phyloP scores from a whole-genome alignment of 441 rosid genomes.

The Pelargonium fulgidum region DNA sequence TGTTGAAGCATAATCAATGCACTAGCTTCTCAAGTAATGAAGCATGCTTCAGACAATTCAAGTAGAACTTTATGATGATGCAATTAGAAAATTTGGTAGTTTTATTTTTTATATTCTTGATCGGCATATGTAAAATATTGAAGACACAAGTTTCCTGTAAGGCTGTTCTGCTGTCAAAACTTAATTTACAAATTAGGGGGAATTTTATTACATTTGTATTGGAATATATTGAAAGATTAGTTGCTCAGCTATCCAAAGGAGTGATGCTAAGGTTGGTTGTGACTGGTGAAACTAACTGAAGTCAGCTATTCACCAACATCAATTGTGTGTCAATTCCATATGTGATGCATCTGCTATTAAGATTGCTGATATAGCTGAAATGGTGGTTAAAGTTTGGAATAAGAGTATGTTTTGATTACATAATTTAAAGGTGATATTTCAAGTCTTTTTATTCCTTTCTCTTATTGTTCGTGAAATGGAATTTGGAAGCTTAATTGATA shows the following conservation, averaged over 20 bases:
- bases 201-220: neutral
- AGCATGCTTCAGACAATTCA: too few relatives aligned
- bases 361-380: too few relatives aligned
- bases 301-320: too few relatives aligned
- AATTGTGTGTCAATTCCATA: too few relatives aligned
- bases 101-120: neutral
- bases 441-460: neutral
- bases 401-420: too few relatives aligned
- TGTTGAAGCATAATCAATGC: neutral
- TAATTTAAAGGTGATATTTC: neutral
- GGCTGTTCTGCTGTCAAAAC: neutral
- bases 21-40: too few relatives aligned
- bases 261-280: neutral
- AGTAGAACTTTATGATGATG: too few relatives aligned
- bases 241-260: neutral
- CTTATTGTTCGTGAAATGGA: neutral
- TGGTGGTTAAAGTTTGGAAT: too few relatives aligned
- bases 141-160: neutral
- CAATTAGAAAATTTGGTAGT: neutral
- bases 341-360: too few relatives aligned
- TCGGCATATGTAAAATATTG: neutral
- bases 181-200: neutral
- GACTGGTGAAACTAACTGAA: constrained; percentile 1
- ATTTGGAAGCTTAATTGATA: neutral
- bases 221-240: neutral